Conservation (phyloP, 1,284 basidiomycete species). For the Trichosporon coremiiforme region DNA sequence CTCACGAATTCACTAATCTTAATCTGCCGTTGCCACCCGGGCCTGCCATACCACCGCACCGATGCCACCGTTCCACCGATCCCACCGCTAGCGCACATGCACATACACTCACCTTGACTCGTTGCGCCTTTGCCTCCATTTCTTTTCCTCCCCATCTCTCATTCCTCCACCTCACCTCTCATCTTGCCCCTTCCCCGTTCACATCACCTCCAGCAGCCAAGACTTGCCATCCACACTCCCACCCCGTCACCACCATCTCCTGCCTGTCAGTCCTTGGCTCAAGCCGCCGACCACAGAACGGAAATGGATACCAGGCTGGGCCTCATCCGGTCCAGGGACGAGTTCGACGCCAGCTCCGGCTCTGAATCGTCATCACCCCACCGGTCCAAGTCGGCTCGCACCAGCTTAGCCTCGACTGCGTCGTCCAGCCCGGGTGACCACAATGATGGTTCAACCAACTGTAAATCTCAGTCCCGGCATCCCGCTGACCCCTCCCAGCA, state of each 20-base stretch:
- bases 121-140: not conserved
- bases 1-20: conserved; percentile 19
- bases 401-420: conserved; percentile 1
- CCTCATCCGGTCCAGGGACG: conserved; percentile 25
- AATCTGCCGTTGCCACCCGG: conserved; percentile 17
- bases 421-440: not conserved
- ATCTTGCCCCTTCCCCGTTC: not conserved
- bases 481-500: not conserved
- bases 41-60: conserved; percentile 12
- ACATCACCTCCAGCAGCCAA: not conserved
- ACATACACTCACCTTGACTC: conserved; percentile 11
- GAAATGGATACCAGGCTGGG: conserved; percentile 4
- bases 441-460: conserved; percentile 5
- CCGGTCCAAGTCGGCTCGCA: conserved; percentile 26
- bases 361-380: conserved; percentile 18
- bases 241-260: not conserved
- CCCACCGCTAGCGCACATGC: conserved; percentile 14
- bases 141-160: not conserved
- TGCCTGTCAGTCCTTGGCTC: not conserved
- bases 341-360: conserved; percentile 25
- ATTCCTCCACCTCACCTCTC: not conserved
- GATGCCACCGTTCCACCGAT: not conserved
- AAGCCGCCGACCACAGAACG: conserved; percentile 1
- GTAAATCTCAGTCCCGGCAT: not conserved
- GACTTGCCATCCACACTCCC: not conserved